phyloP scores from a whole-genome alignment of 1,284 basidiomycete species.

The Puccinia coronata region DNA sequence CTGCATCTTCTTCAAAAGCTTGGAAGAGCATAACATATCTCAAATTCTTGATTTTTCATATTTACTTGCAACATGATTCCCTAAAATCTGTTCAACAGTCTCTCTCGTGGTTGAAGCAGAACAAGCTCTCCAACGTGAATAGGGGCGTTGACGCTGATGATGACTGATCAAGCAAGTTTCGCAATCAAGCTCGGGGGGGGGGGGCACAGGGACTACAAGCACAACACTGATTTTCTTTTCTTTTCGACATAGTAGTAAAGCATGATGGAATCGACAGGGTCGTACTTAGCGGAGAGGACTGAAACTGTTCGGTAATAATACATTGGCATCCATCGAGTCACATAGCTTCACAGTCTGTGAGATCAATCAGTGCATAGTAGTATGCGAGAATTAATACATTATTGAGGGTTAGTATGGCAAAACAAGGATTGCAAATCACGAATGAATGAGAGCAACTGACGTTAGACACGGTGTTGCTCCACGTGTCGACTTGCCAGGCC shows the following conservation, averaged over 20 bases:
- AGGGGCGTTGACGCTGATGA: neutral
- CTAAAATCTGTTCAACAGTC: too few relatives aligned
- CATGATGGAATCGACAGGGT: neutral
- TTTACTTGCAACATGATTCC: too few relatives aligned
- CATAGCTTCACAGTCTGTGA: conserved; percentile 46
- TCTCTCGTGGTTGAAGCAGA: too few relatives aligned
- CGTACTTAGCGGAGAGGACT: conserved; percentile 41
- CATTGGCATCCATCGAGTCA: conserved; percentile 49
- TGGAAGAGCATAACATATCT: too few relatives aligned
- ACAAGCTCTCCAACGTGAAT: neutral
- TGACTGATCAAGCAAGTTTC: neutral
- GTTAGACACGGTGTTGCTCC: conserved; percentile 79
- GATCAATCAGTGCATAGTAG: neutral
- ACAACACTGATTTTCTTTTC: neutral
- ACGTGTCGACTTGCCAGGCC: conserved; percentile 88
- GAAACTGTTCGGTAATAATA: conserved; percentile 40
- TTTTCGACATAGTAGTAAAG: neutral
- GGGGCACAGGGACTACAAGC: neutral
- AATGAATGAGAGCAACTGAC: neutral
- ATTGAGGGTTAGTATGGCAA: neutral
- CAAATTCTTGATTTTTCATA: too few relatives aligned
- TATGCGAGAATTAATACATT: neutral
- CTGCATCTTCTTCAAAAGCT: too few relatives aligned
- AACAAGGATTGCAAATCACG: neutral
- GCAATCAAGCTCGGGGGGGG: neutral